phyloP scores from a whole-genome alignment of 805 yeast species.

The Ogataea pilisensis region DNA sequence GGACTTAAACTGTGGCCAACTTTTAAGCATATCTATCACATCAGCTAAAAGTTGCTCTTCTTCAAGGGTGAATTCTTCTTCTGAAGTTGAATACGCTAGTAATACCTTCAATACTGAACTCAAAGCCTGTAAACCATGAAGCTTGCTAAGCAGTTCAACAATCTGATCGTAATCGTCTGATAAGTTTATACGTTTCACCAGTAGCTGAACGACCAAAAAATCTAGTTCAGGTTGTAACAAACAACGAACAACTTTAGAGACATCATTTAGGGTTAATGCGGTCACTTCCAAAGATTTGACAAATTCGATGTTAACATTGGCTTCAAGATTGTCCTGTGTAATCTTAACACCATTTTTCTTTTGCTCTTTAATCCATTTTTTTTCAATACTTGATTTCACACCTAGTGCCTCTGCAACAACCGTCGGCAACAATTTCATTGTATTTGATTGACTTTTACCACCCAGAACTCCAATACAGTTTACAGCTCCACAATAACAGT shows the following conservation, averaged over 20 bases:
- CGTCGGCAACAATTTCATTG: conserved; percentile 79
- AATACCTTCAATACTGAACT: conserved; percentile 50
- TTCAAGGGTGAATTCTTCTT: conserved; percentile 14
- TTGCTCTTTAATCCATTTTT: conserved; percentile 64
- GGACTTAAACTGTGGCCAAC: conserved; percentile 66
- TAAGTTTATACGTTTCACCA: conserved; percentile 61
- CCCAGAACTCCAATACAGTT: conserved; percentile 93
- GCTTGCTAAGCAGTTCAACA: conserved; percentile 57
- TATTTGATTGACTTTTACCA: conserved; percentile 95
- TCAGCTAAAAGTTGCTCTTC: conserved; percentile 40
- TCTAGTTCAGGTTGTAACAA: conserved; percentile 72
- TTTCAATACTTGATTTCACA: conserved; percentile 62
- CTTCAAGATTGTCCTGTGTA: conserved; percentile 49
- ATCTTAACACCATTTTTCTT: conserved; percentile 42
- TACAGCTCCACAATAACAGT: conserved; percentile 89
- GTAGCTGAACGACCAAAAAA: conserved; percentile 52
- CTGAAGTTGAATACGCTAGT: conserved; percentile 8
- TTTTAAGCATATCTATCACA: conserved; percentile 53
- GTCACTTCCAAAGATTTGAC: conserved; percentile 53
- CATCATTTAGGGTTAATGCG: conserved; percentile 54
- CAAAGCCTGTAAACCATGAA: conserved; percentile 85
- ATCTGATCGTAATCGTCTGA: conserved; percentile 33
- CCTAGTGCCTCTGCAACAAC: conserved; percentile 83
- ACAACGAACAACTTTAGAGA: conserved; percentile 75
- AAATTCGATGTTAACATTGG: conserved; percentile 60